Evolutionary conservation across 2,329 filamentous ascomycete species (phyloP).

Genomic region (Sarocladium oryzae): DNA sequence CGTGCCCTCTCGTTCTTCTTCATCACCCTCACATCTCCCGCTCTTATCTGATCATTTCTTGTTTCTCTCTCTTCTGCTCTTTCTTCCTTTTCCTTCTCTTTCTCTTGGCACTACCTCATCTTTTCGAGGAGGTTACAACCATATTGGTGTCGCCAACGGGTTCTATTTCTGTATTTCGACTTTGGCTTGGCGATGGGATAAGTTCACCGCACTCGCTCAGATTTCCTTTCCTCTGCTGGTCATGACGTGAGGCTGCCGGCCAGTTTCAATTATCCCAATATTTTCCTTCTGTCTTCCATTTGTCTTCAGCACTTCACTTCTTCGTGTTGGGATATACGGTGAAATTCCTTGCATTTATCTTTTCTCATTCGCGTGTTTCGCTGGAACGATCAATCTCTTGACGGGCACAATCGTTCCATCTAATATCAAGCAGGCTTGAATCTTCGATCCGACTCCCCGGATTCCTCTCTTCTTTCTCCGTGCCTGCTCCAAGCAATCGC

Average conservation of each 20-base stretch:
- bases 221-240: constrained; percentile 4
- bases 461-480: not conserved
- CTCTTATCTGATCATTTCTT: constrained; percentile 7
- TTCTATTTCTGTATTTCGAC: not conserved
- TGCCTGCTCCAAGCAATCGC: not conserved
- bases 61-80: not conserved
- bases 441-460: not conserved
- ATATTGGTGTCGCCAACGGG: not conserved
- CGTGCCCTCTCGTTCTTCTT: not conserved
- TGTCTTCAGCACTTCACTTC: constrained; percentile 4
- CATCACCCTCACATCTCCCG: constrained; percentile 4
- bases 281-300: constrained; percentile 7
- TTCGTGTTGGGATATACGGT: constrained; percentile 3
- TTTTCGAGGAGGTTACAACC: not conserved
- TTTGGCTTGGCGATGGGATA: constrained; percentile 8
- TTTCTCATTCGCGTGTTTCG: not conserved
- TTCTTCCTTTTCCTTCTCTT: not conserved
- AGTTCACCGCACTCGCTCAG: not conserved
- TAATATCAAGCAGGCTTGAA: constrained; percentile 7
- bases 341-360: not conserved
- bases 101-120: constrained; percentile 7
- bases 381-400: not conserved
- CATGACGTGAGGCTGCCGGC: constrained; percentile 9
- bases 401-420: not conserved
- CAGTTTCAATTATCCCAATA: constrained; percentile 5